These are phyloP conservation scores for Dunaliella sp. DNA, from an alignment of 139 green algal species.

Conservation along the genomic window DNA sequence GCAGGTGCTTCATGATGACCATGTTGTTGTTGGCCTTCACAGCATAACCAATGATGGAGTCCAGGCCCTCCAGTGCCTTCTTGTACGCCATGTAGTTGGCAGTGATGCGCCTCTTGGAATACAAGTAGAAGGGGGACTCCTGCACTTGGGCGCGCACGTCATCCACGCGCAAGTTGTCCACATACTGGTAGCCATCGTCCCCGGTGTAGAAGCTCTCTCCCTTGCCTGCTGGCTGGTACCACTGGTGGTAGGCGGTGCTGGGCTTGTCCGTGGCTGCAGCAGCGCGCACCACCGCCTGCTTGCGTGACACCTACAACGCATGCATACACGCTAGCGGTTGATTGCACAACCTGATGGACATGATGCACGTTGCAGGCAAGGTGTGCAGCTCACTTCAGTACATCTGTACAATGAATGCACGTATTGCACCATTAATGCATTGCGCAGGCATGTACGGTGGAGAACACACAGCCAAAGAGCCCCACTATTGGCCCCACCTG, in stretches of 20 bases:
- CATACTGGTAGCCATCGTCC: constrained; percentile 92
- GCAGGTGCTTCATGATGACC: constrained; percentile 82
- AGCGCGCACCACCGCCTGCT: not conserved
- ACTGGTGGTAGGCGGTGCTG: constrained; percentile 3
- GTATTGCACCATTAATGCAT: no score
- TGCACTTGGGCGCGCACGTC: constrained; percentile 37
- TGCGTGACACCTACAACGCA: no score
- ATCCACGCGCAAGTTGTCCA: constrained; percentile 81
- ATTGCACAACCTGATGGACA: no score
- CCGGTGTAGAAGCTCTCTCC: constrained; percentile 79
- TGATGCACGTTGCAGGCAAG: no score
- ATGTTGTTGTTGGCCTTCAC: constrained; percentile 99
- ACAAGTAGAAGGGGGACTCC: constrained; percentile 91
- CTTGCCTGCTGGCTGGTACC: constrained; percentile 47
- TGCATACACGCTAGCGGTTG: no score
- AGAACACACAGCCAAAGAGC: no score
- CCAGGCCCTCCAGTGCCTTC: constrained; percentile 78
- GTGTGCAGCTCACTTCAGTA: no score
- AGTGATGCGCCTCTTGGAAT: constrained; percentile 68
- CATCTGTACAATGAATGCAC: no score
- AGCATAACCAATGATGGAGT: constrained; percentile 92
- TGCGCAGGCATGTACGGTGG: no score
- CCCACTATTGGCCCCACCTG: no score
- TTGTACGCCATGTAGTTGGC: constrained; percentile 84
- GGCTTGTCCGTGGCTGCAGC: constrained; percentile 1